Base-by-base conservation (phyloP, 768 basidiomycete genomes). In the Mrakia hoshinonis region DNA sequence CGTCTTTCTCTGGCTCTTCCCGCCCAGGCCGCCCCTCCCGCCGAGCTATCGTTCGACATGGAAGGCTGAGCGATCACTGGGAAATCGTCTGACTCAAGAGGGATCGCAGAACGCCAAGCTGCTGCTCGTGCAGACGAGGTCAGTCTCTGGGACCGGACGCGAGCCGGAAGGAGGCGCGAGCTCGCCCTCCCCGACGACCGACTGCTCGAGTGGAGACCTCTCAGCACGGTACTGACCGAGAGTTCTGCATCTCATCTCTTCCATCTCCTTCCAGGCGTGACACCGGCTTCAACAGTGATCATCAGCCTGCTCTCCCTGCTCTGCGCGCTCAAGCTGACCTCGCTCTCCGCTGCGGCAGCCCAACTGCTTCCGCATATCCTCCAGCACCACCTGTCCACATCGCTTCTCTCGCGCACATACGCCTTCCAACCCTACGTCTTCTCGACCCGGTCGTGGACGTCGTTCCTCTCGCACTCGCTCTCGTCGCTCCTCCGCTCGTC, bases 351-450 rank as follows among this genome's bases (percentile, higher is more conserved):
- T 54, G 12, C 24, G 22, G 29, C 58, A 61, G 58, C 58, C 18
- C 58, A 61, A 61, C 31, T 61, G 31, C 58, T 61, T 11, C 58
- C 15, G 5, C 58, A 61, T 36, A 31, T 61, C 36, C 36, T 61
- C 34, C 58, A 61, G 15, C 58, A 61, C 36, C 34, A 20, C 22
- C 34, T 61, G 7, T 61, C 58, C 7, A 61, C 58, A 12, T 36
- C 22, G 15, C 34, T 61, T 22, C 36, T 36, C 34, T 3, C 58
- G 4, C 36, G 58, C 31, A 61, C 58, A 15, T 61, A 61, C 58
- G 58, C 34, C 34, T 61, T 61, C 20, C 58, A 61, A n/a, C 58
- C 58, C 6, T 61, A 61, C 58, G 20, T 61, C 18, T 22, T 61
- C 36, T 36, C 58, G 9, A 22, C 58, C 15, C 31, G 34, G 2